Conservation (phyloP, 257 asterid species). For the Rhazya stricta region DNA sequence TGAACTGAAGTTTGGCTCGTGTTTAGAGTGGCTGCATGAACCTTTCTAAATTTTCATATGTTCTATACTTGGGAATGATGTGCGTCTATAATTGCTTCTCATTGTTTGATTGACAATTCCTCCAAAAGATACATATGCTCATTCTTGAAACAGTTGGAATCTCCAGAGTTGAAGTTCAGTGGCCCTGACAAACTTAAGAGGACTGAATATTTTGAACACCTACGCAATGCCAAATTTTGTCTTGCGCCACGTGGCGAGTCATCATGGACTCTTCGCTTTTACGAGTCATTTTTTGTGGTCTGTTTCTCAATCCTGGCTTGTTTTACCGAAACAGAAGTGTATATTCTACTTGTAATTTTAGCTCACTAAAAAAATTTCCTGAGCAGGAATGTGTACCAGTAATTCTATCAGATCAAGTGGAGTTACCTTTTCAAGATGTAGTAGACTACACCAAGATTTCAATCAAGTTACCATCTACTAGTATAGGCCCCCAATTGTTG, state of each 20-base stretch:
- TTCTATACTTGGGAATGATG: background rate
- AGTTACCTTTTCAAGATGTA: constrained; percentile 78
- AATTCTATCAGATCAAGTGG: constrained; percentile 81
- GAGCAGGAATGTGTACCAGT: constrained; percentile 95
- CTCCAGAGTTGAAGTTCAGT: constrained; percentile 92
- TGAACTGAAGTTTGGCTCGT: background rate
- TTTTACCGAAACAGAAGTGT: background rate
- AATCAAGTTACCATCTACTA: constrained; percentile 88
- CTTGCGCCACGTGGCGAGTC: constrained; percentile 98
- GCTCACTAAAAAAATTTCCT: constrained; percentile 16
- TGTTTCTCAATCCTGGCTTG: constrained; percentile 19
- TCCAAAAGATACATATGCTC: constrained; percentile 44
- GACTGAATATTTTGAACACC: constrained; percentile 79
- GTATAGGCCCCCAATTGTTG: constrained; percentile 60
- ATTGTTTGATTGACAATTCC: constrained; percentile 19
- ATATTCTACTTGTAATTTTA: constrained; percentile 8
- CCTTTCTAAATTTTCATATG: background rate
- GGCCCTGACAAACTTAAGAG: constrained; percentile 85
- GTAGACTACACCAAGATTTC: constrained; percentile 73
- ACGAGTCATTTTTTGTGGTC: constrained; percentile 96
- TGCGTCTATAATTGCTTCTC: background rate
- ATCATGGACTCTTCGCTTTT: constrained; percentile 99
- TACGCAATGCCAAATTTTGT: constrained; percentile 88
- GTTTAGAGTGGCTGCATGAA: background rate
- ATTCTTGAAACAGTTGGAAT: constrained; percentile 90